phyloP scores from a whole-genome alignment of 352 stramenopile genomes.

The Globisporangium spinosum region DNA sequence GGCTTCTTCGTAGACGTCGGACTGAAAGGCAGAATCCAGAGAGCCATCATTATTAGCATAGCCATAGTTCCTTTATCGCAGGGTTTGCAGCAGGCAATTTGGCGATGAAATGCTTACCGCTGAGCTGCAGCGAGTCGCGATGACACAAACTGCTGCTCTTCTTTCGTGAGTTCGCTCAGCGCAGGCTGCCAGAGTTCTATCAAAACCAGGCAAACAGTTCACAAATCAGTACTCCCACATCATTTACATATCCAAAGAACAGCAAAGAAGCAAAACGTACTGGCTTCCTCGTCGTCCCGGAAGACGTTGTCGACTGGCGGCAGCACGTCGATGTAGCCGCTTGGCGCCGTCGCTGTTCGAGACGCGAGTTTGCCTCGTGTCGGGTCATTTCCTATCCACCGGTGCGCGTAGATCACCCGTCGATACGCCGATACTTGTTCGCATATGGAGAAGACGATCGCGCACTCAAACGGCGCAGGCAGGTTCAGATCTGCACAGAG shows the following conservation, averaged over 20 bases:
- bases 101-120: conserved; percentile 24
- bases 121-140: conserved; percentile 33
- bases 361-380: conserved; percentile 18
- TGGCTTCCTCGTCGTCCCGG: conserved; percentile 40
- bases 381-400: conserved; percentile 59
- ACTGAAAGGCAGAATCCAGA: conserved; percentile 20
- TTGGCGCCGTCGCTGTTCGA: conserved; percentile 16
- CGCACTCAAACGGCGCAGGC: conserved; percentile 45
- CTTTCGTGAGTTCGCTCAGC: conserved; percentile 61
- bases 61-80: neutral
- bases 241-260: neutral
- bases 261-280: conserved; percentile 18
- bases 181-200: conserved; percentile 67
- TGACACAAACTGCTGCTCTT: conserved; percentile 68
- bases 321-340: conserved; percentile 53
- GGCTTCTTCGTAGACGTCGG: conserved; percentile 45
- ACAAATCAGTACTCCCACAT: neutral
- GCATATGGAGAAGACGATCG: conserved; percentile 69
- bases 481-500: conserved; percentile 62
- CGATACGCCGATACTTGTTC: conserved; percentile 73
- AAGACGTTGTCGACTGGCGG: conserved; percentile 43
- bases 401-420: conserved; percentile 36
- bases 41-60: neutral
- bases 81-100: neutral
- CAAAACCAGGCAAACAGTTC: neutral